Evolutionary conservation across 1,284 basidiomycete species (phyloP).

Genomic region (Microbotryum intermedium): DNA sequence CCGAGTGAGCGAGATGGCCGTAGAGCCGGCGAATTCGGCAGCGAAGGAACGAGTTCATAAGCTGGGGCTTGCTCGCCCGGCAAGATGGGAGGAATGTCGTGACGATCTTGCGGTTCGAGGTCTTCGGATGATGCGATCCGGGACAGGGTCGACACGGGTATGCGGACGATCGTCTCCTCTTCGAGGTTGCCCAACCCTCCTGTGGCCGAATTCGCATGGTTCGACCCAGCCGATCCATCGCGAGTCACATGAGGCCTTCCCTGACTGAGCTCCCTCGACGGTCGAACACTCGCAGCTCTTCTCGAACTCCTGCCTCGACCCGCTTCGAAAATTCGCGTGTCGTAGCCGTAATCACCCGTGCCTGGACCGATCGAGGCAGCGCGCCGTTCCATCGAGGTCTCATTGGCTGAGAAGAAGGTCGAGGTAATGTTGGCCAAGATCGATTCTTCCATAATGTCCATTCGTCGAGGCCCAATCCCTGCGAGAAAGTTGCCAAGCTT

Average conservation of each 20-base stretch:
- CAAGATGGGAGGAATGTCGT: slow-evolving; percentile 9
- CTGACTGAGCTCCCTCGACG: slow-evolving; percentile 19
- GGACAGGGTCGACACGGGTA: slow-evolving; percentile 8
- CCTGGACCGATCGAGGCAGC: slow-evolving; percentile 75
- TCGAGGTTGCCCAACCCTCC: not conserved
- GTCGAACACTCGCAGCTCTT: slow-evolving; percentile 19
- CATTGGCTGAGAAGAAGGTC: slow-evolving; percentile 59
- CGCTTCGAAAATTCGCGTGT: slow-evolving; percentile 1
- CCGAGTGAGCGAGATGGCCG: not conserved
- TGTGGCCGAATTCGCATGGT: not conserved
- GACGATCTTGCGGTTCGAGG: not conserved
- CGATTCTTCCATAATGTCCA: slow-evolving; percentile 74
- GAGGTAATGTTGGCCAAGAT: slow-evolving; percentile 63
- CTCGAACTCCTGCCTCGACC: slow-evolving; percentile 8
- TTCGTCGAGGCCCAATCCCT: slow-evolving; percentile 69
- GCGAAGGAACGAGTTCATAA: slow-evolving; percentile 21
- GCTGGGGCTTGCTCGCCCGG: slow-evolving; percentile 24
- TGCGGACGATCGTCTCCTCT: not conserved
- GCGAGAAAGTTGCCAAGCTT: not conserved
- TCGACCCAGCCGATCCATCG: not conserved
- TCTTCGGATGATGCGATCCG: slow-evolving; percentile 18
- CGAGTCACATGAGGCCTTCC: slow-evolving; percentile 16
- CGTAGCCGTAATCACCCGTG: slow-evolving; percentile 30
- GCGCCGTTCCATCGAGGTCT: slow-evolving; percentile 42
- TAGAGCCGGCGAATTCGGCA: slow-evolving; percentile 4